Base-by-base conservation (phyloP, 129 eudicot species). In the Flaveria robusta region DNA sequence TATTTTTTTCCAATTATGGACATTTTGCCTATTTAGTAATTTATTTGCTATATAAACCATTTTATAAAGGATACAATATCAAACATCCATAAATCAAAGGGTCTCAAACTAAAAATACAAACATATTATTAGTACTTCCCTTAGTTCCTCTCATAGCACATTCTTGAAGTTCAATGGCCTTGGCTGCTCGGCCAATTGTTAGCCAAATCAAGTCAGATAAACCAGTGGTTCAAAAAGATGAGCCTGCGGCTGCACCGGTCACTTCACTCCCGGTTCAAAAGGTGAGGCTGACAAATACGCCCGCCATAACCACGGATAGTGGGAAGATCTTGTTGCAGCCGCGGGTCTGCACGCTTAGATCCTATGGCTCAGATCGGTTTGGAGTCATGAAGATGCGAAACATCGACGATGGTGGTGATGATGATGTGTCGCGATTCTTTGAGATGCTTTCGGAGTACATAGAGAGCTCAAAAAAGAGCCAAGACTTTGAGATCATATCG, bases 401-500 rank as follows among this genome's bases (percentile, higher is more conserved):
- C 11, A 26, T 26, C 20, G 75, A 68, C 11, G 85, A 41, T 15
- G 78, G 66, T 0, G 88, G 64, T 41, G 87, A 34, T 9, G 50
- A 66, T 31, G 85, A 81, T 7, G 85, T 94, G 65, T 87, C 99
- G 1, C 81, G 84, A 34, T 91, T 94, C 74, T 89, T 91, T 54
- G 97, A 72, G 1, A 87, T 83, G 37, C 81, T 91, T 56, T 87
- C 89, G 27, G 96, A 91, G 80, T 91, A 91, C 75, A 81, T 94
- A 2, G 99, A 94, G 73, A 94, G 97, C 68, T 74, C 97, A 0
- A 94, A 81, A 88, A 94, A 86, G 58, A 94, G 94, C 49, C 96
- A 91, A 62, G 96, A 94, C 65, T 87, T 91, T 66, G 96, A 91
- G 86, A 94, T 84, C 84, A 85, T 94, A 50, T 85, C 91, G 31